phyloP scores from a whole-genome alignment of 2,329 filamentous ascomycete species.

The Aspergillus phoenicis region DNA sequence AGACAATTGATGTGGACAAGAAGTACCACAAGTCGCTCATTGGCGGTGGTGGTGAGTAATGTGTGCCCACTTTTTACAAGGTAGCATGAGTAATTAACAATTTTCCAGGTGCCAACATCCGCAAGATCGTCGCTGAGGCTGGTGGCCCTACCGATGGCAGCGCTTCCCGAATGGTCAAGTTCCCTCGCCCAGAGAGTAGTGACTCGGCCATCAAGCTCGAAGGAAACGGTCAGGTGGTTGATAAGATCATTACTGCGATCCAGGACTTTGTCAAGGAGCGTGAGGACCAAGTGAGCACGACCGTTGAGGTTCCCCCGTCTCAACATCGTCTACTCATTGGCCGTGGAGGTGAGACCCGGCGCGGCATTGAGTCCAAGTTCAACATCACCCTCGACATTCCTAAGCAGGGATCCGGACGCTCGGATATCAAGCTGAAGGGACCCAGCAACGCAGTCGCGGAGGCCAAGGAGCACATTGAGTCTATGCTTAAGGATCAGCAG shows the following conservation, averaged over 20 bases:
- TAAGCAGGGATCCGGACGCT: slow-evolving; percentile 80
- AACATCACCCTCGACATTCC: slow-evolving; percentile 87
- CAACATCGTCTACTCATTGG: slow-evolving; percentile 93
- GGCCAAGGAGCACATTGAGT: slow-evolving; percentile 79
- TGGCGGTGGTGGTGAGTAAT: slow-evolving; percentile 75
- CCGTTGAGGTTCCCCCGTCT: slow-evolving; percentile 79
- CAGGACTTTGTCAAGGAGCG: slow-evolving; percentile 79
- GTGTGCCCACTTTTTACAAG: slow-evolving; percentile 40
- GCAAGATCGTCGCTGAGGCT: slow-evolving; percentile 81
- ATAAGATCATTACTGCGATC: slow-evolving; percentile 84
- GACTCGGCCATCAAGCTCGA: slow-evolving; percentile 86
- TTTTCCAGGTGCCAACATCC: slow-evolving; percentile 74
- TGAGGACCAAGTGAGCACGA: slow-evolving; percentile 77
- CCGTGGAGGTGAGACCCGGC: slow-evolving; percentile 83
- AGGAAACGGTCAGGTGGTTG: slow-evolving; percentile 78
- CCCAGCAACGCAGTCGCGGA: slow-evolving; percentile 76
- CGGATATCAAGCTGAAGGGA: slow-evolving; percentile 83
- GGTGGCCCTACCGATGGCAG: slow-evolving; percentile 87
- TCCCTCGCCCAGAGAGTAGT: slow-evolving; percentile 83
- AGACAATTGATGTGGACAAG: slow-evolving; percentile 86
- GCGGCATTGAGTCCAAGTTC: slow-evolving; percentile 82
- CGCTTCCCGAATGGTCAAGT: slow-evolving; percentile 87
- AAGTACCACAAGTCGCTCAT: slow-evolving; percentile 88
- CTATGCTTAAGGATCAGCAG: slow-evolving; percentile 80
- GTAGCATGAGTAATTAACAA: slow-evolving; percentile 10